phyloP scores from a whole-genome alignment of 352 stramenopile species.

The Thraustochytrium striatum region DNA sequence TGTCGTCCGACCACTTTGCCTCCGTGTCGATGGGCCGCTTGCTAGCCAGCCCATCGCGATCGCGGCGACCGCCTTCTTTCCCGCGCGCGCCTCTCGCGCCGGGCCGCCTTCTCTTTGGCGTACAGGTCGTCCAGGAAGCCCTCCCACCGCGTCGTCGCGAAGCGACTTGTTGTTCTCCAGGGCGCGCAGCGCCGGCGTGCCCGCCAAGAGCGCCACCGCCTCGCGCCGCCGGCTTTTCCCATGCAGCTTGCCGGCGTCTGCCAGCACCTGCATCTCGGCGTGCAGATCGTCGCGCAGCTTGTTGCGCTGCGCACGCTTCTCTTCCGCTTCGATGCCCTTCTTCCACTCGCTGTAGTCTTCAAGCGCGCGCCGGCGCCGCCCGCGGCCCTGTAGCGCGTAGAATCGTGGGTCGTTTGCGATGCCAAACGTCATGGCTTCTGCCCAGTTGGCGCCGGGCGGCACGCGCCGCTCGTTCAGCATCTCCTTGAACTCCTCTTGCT shows the following conservation, averaged over 20 bases:
- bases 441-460: neutral
- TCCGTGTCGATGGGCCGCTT: neutral
- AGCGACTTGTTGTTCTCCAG: neutral
- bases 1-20: neutral
- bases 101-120: slow-evolving; percentile 7
- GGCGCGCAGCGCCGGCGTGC: neutral
- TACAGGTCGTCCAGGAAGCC: slow-evolving; percentile 35
- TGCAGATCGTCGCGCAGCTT: slow-evolving; percentile 5
- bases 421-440: slow-evolving; percentile 15
- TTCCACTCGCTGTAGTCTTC: slow-evolving; percentile 25
- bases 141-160: slow-evolving; percentile 13
- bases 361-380: neutral
- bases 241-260: neutral
- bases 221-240: neutral
- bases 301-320: neutral
- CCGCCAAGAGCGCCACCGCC: neutral
- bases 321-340: neutral
- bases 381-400: neutral
- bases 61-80: too few relatives aligned
- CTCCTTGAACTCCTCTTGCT: neutral
- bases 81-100: neutral
- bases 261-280: neutral
- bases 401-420: slow-evolving; percentile 40
- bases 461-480: slow-evolving; percentile 10
- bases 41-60: too few relatives aligned